A percentile compares a stretch with the other conserved stretches of the same genome.
phyloP scores from a whole-genome alignment of 495 filamentous ascomycete species.

The Penicillium paxilli region DNA sequence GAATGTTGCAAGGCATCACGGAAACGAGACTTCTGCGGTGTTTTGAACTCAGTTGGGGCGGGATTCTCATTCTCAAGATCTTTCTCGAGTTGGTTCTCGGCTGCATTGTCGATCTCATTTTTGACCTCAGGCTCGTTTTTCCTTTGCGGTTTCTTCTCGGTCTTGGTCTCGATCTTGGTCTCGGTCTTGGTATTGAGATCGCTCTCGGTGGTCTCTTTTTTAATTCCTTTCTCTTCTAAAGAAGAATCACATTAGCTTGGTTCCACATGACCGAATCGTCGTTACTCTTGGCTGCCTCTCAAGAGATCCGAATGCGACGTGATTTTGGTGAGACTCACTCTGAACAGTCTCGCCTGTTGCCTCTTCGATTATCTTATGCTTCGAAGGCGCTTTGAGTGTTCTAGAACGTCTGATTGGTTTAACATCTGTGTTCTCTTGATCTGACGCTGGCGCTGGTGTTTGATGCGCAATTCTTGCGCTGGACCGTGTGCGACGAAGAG shows the following conservation, averaged over 20 bases:
- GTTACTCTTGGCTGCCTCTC: slow-evolving; percentile 28
- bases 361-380: slow-evolving; percentile 31
- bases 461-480: slow-evolving; percentile 21
- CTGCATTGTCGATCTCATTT: background rate
- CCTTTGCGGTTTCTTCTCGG: background rate
- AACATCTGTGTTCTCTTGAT: slow-evolving; percentile 32
- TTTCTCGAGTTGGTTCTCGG: background rate
- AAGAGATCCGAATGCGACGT: slow-evolving; percentile 33
- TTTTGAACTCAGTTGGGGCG: slow-evolving; percentile 39
- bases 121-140: background rate
- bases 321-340: slow-evolving; percentile 30
- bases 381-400: slow-evolving; percentile 20
- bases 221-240: background rate
- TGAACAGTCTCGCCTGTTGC: slow-evolving; percentile 2
- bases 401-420: slow-evolving; percentile 10
- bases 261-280: background rate
- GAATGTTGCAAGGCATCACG: slow-evolving; percentile 63
- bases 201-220: slow-evolving; percentile 5
- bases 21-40: slow-evolving; percentile 67
- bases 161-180: no score
- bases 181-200: no score
- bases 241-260: background rate
- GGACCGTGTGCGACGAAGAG: slow-evolving; percentile 36
- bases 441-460: background rate
- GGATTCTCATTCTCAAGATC: slow-evolving; percentile 15